Evolutionary conservation across 352 stramenopile species (phyloP).

Genomic region (Phytophthora brassicae): DNA sequence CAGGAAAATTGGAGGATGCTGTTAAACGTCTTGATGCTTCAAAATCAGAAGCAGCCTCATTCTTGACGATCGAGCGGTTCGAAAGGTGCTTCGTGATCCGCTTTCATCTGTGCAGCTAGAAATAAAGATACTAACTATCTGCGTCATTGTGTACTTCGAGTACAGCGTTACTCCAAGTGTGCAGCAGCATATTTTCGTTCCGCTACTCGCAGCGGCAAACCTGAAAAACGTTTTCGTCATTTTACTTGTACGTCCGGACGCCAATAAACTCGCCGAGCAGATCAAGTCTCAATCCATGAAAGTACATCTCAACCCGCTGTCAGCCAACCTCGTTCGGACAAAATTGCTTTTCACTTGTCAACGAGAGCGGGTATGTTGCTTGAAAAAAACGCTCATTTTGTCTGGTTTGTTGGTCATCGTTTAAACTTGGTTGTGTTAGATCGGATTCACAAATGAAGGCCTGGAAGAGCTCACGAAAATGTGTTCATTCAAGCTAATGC

Average conservation of each 20-base stretch:
- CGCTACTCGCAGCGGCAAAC: conserved; percentile 49
- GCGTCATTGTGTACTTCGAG: background rate
- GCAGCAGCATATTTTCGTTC: conserved; percentile 68
- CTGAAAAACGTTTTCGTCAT: conserved; percentile 58
- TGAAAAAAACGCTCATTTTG: background rate
- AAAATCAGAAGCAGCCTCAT: conserved; percentile 29
- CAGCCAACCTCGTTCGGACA: conserved; percentile 42
- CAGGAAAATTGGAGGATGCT: conserved; percentile 21
- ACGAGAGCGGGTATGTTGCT: conserved; percentile 37
- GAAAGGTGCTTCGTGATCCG: conserved; percentile 35
- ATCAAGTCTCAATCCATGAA: conserved; percentile 40
- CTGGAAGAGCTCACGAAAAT: conserved; percentile 49
- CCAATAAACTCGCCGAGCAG: conserved; percentile 61
- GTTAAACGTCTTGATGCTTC: conserved; percentile 19
- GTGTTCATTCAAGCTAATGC: conserved; percentile 41
- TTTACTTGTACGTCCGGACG: conserved; percentile 52
- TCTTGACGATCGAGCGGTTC: conserved; percentile 61
- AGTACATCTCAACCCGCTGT: conserved; percentile 46
- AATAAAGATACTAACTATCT: background rate
- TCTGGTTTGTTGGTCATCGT: background rate
- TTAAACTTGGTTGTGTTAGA: conserved; percentile 28
- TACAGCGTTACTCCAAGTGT: conserved; percentile 51
- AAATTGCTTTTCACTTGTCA: conserved; percentile 62
- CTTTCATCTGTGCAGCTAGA: background rate
- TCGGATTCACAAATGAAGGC: conserved; percentile 59